These are phyloP conservation scores for Erodium texanum DNA, from an alignment of 441 rosid genomes.

Conservation along the genomic window DNA sequence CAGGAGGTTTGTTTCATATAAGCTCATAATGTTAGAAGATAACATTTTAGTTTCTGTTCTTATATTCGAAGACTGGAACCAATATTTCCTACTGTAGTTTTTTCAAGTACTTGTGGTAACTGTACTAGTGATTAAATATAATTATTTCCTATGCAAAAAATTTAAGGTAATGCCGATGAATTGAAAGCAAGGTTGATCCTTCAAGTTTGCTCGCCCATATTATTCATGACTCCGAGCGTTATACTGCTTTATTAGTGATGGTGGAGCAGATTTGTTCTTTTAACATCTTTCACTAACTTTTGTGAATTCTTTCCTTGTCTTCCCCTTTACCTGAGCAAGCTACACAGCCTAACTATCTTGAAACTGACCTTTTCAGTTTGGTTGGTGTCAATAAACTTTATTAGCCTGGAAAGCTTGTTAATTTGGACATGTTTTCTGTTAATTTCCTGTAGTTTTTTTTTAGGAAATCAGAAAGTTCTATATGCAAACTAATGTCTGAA, in stretches of 20 bases:
- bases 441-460: not conserved
- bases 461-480: not conserved
- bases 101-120: no score
- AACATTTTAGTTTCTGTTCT: not conserved
- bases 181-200: no score
- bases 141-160: no score
- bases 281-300: not conserved
- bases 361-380: not conserved
- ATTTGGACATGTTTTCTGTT: not conserved
- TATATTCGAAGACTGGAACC: not conserved
- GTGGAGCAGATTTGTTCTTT: not conserved
- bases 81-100: not conserved
- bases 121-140: no score
- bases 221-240: no score
- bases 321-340: not conserved
- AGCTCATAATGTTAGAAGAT: not conserved
- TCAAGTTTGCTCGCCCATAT: no score
- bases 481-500: not conserved
- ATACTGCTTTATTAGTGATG: no score
- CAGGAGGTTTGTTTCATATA: conserved; percentile 65
- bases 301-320: not conserved
- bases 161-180: no score
- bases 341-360: not conserved
- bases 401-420: not conserved
- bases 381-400: not conserved